Base-by-base conservation (phyloP, 2,329 filamentous ascomycete genomes). In the Claviceps citrina region DNA sequence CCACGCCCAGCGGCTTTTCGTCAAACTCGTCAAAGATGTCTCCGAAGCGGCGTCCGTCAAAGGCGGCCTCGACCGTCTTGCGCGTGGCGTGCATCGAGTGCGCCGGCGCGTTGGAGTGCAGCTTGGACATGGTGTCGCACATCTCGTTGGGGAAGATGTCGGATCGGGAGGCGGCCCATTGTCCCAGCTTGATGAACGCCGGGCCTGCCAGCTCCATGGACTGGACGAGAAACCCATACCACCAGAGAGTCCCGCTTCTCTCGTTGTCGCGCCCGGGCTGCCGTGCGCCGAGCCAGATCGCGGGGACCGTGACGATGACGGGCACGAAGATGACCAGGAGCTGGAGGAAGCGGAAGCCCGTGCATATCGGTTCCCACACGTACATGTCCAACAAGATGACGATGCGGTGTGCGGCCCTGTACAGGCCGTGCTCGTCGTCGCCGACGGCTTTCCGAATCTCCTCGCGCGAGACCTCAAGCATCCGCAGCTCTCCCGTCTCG, bases 11-110 rank as follows among this genome's bases (percentile, higher is more conserved):
- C 0, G 91, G 91, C 48, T 69, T 76, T 60, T 93, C 84, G 22
- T 95, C 71, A 49, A 98, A 98, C 56, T 96, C 91, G 24, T 93
- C 84, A 51, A 98, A 98, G 44, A 98, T 95, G 5, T 93, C 84
- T 10, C 89, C 78, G 47, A 98, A 95, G 0, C 61, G 52, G 41
- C 82, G 71, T 1, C 82, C 84, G 43, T 78, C 76, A 54, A 98
- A 98, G 0, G 91, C 87, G 27, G 76, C 73, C 49, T 77, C 71
- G 20, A 98, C 79, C 3, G 78, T 96, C 47, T 68, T 67, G 56
- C 84, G 86, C 0, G 91, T 95, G 19, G 76, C 70, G 36, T 73
- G 69, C 39, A 98, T 66, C 1, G 87, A 86, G 60, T 98, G 91
- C 2, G 91, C 87, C 0, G 89, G 87, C 1, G 91, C 89, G 56